Base-by-base conservation (phyloP, 768 basidiomycete genomes). In the Dioszegia crocea region DNA sequence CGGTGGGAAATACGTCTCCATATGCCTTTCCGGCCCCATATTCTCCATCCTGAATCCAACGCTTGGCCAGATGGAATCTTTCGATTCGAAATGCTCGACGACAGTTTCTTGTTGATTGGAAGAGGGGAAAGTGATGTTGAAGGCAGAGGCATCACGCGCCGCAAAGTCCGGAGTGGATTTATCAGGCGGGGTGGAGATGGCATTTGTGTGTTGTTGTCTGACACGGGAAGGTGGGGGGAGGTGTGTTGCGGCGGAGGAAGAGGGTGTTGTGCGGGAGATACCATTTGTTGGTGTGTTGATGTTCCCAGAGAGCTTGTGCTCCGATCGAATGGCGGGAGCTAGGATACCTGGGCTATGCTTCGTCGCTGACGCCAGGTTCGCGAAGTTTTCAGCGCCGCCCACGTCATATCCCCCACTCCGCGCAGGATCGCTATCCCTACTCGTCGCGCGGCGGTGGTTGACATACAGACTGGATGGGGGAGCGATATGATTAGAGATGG, bases 1-100 rank as follows among this genome's bases (percentile, higher is more conserved):
- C 16, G 30, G 24, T 4, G 49, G 49, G 21, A 51, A 51, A 27
- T 36, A 51, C 16, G 49, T 51, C 31, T 51, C 49, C 33, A 51
- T 36, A 14, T 27, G 30, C 12, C n/a, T n/a, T 38, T 51, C 49
- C 19, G n/a, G 12, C 12, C 27, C 49, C 31, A 4, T 10, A 9
- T 9, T n/a, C 6, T 33, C 16, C 12, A 51, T 51, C n/a, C 19
- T 17, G 31, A 51, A 51, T 21, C 11, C 31, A 10, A 39, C 23
- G 6, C 16, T 24, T 3, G 30, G 49, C 14, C 17, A 16, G 9
- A 38, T 33, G 6, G 49, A 17, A 36, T 51, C 49, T 10, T 10
- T 19, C 21, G 49, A 51, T 3, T 36, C 5, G 16, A 51, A 51
- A 23, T 51, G 31, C 24, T 51, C 49, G n/a, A 21, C 33, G 19